A percentile compares a stretch with the other conserved stretches of the same genome.
These are phyloP conservation scores for Tylopilus sp. DNA, from an alignment of 1,284 basidiomycete species.

Conservation along the genomic window DNA sequence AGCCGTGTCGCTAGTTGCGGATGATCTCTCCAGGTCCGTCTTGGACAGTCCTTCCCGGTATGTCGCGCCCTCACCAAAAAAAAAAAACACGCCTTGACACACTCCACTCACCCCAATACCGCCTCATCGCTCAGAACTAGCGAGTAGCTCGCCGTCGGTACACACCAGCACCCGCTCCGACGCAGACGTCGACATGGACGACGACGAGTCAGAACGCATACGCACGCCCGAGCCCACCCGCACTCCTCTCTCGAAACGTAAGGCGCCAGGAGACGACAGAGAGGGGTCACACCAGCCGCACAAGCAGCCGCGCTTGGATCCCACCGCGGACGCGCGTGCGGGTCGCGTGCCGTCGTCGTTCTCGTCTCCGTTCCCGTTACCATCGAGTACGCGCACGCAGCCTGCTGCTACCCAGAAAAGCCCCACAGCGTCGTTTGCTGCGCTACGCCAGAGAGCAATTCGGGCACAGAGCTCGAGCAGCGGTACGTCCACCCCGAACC, in stretches of 20 bases:
- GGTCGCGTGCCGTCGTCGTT: neutral
- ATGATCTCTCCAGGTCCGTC: slow-evolving; percentile 25
- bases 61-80: slow-evolving; percentile 14
- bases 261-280: slow-evolving; percentile 20
- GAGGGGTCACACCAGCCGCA: slow-evolving; percentile 5
- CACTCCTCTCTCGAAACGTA: slow-evolving; percentile 27
- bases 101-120: neutral
- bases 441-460: neutral
- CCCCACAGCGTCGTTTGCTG: too few species aligned
- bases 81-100: neutral
- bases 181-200: slow-evolving; percentile 16
- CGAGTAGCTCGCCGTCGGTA: slow-evolving; percentile 18
- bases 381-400: slow-evolving; percentile 4
- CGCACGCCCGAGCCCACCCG: too few species aligned
- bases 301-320: slow-evolving; percentile 25
- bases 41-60: slow-evolving; percentile 28
- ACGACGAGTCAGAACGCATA: slow-evolving; percentile 18
- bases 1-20: neutral
- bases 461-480: slow-evolving; percentile 7
- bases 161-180: slow-evolving; percentile 15
- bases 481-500: slow-evolving; percentile 16
- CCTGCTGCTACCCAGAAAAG: slow-evolving; percentile 4
- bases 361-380: neutral
- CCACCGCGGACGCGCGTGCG: neutral
- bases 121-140: slow-evolving; percentile 16